Conservation (phyloP, 495 filamentous ascomycete species). For the Xylaria palmicola region DNA sequence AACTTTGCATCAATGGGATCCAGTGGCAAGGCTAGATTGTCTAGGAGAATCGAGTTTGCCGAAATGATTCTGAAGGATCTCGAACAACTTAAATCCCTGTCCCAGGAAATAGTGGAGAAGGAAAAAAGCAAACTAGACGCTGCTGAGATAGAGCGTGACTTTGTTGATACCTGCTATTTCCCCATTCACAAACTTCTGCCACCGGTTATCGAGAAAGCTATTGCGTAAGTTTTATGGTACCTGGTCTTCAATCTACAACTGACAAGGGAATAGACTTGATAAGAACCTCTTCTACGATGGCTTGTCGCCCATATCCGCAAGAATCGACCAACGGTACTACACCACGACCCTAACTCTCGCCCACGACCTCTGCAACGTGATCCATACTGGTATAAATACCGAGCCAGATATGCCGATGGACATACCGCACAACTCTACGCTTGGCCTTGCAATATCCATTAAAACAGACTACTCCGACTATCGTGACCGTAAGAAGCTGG, state of each 20-base stretch:
- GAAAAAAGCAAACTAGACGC: constrained; percentile 74
- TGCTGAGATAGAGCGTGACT: constrained; percentile 67
- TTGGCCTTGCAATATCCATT: constrained; percentile 25
- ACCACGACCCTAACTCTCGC: constrained; percentile 72
- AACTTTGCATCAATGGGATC: constrained; percentile 92
- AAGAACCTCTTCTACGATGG: constrained; percentile 69
- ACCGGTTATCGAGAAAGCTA: constrained; percentile 77
- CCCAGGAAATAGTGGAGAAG: constrained; percentile 65
- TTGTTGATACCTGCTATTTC: constrained; percentile 87
- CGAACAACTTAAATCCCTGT: constrained; percentile 65
- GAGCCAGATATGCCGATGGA: constrained; percentile 25
- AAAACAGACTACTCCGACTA: constrained; percentile 37
- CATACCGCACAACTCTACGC: constrained; percentile 26
- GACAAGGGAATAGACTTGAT: constrained; percentile 60
- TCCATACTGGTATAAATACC: constrained; percentile 64
- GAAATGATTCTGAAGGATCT: constrained; percentile 72
- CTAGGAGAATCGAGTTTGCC: constrained; percentile 84
- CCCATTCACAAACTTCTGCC: constrained; percentile 76
- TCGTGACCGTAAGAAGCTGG: constrained; percentile 59
- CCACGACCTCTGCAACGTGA: constrained; percentile 66
- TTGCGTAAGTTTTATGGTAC: constrained; percentile 51
- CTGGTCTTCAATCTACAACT: constrained; percentile 12
- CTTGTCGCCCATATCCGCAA: constrained; percentile 60
- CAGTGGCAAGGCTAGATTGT: constrained; percentile 71
- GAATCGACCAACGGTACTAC: constrained; percentile 69